Conservation (phyloP, 148 eudicot genomes). For the Chenopodium album region DNA sequence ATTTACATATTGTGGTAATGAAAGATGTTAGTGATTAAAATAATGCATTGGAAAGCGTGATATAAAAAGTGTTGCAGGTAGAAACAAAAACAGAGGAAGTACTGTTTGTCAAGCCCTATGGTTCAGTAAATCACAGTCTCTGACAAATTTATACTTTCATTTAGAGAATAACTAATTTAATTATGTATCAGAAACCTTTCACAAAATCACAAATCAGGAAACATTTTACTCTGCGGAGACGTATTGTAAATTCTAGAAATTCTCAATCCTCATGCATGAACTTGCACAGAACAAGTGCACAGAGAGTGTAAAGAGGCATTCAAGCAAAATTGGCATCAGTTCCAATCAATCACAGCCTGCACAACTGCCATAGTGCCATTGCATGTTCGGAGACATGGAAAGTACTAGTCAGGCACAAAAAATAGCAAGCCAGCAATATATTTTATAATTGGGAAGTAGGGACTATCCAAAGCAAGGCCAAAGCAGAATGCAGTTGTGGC, state of each 20-base stretch:
- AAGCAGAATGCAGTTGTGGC: not conserved
- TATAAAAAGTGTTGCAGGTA: too few species aligned
- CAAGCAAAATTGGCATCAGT: not conserved
- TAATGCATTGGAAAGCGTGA: too few species aligned
- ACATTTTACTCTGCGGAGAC: not conserved
- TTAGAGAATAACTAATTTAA: too few species aligned
- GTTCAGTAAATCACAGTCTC: not conserved
- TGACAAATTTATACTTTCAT: too few species aligned
- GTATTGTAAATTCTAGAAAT: not conserved
- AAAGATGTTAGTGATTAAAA: too few species aligned
- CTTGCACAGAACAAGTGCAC: not conserved
- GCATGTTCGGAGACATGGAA: not conserved
- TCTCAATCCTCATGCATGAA: not conserved
- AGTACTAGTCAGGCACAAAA: not conserved
- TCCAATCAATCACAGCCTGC: conserved; percentile 5
- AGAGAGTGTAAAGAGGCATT: not conserved
- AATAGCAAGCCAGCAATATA: not conserved
- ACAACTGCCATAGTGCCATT: not conserved
- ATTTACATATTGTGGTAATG: too few species aligned
- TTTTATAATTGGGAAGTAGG: not conserved
- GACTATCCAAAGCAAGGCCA: not conserved
- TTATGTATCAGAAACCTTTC: not conserved
- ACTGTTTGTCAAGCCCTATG: not conserved
- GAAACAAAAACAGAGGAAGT: too few species aligned
- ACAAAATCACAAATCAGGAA: not conserved